Evolutionary conservation across 2,329 filamentous ascomycete genomes (phyloP).

Genomic region (Penicillium sp.): DNA sequence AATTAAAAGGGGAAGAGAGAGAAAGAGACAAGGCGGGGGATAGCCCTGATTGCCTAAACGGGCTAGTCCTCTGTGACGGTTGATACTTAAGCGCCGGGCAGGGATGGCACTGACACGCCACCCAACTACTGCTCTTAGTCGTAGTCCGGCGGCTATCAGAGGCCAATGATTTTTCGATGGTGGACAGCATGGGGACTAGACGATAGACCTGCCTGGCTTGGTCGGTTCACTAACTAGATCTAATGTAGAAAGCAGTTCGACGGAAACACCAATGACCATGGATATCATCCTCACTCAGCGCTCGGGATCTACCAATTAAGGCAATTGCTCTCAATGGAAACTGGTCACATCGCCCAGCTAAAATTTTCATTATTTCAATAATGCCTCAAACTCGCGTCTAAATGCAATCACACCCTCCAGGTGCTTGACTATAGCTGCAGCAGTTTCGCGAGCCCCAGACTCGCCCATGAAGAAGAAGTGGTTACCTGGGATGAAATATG

Average conservation of each 20-base stretch:
- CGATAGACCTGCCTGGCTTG: too few relatives aligned
- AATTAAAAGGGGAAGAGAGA: not conserved
- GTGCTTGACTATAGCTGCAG: conserved; percentile 9
- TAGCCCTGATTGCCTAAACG: not conserved
- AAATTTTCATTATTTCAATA: not conserved
- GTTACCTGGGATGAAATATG: conserved; percentile 13
- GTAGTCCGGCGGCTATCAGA: not conserved
- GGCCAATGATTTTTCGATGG: not conserved
- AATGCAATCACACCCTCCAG: conserved; percentile 1
- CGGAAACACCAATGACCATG: not conserved
- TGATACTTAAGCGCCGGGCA: not conserved
- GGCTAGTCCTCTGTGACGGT: not conserved
- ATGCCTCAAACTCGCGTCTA: not conserved
- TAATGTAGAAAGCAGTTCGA: not conserved
- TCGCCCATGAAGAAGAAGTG: conserved; percentile 23
- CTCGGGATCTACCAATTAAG: not conserved
- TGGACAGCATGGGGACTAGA: too few relatives aligned
- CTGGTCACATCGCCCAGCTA: not conserved
- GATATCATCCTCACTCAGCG: not conserved
- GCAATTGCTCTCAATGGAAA: not conserved
- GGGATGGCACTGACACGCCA: not conserved
- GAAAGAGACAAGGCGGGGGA: too few relatives aligned
- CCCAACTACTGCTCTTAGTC: not conserved
- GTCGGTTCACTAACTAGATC: not conserved
- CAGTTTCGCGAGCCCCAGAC: conserved; percentile 16